These are phyloP conservation scores for Hanseniaspora occidentalis DNA, from an alignment of 805 yeast genomes.

Conservation along the genomic window DNA sequence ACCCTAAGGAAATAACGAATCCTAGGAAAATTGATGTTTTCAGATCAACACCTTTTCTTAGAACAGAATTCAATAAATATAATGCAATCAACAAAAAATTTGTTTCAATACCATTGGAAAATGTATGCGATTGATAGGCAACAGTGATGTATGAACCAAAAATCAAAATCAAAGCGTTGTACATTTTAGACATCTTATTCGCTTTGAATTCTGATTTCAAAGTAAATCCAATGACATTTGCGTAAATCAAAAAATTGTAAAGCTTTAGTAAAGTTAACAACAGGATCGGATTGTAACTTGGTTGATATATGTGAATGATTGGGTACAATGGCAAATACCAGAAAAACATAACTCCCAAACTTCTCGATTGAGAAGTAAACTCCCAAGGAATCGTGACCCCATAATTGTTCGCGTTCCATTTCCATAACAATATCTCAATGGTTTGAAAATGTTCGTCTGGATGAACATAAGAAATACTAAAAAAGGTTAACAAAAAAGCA, in stretches of 20 bases:
- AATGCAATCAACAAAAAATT: conserved; percentile 29
- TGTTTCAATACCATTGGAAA: conserved; percentile 81
- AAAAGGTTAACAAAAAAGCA: background rate
- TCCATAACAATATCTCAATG: conserved; percentile 54
- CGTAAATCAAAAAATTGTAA: conserved; percentile 1
- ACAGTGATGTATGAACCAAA: conserved; percentile 57
- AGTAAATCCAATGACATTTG: background rate
- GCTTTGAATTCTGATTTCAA: background rate
- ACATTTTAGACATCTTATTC: conserved; percentile 7
- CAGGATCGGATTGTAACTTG: background rate
- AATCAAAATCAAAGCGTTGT: conserved; percentile 27
- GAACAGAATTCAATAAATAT: too few relatives aligned
- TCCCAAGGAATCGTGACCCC: conserved; percentile 63
- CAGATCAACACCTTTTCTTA: conserved; percentile 18
- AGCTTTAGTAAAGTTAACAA: conserved; percentile 11
- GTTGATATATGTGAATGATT: background rate
- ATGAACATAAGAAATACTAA: conserved; percentile 48
- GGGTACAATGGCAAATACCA: conserved; percentile 55
- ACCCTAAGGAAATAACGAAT: conserved; percentile 44
- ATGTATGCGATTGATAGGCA: conserved; percentile 73
- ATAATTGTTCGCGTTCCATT: conserved; percentile 27
- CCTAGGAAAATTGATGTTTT: conserved; percentile 29
- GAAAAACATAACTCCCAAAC: conserved; percentile 54
- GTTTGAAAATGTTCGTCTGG: conserved; percentile 97
- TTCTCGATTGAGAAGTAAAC: conserved; percentile 47